Percentiles rank a stretch among this genome's conserved stretches.
phyloP scores from a whole-genome alignment of 1,139 yeast species.

The Suhomyces bribrorum region DNA sequence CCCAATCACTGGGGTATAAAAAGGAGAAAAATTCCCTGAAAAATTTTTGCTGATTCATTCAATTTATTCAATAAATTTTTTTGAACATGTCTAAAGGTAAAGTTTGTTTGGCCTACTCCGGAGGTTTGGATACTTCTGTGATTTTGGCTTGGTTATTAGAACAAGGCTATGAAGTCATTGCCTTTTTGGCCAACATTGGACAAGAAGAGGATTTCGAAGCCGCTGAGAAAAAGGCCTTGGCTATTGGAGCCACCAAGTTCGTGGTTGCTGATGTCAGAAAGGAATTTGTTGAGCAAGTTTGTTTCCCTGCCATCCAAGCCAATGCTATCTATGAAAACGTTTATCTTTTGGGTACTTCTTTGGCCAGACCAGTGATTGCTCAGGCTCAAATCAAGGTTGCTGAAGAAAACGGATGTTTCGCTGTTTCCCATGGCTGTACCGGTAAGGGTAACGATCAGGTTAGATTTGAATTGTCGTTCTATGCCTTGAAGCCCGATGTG shows the following conservation, averaged over 20 bases:
- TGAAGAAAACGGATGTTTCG: constrained; percentile 95
- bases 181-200: constrained; percentile 96
- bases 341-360: constrained; percentile 91
- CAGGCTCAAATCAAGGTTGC: constrained; percentile 97
- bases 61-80: constrained; percentile 8
- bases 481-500: constrained; percentile 97
- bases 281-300: constrained; percentile 88
- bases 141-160: constrained; percentile 97
- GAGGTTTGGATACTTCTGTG: constrained; percentile 97
- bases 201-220: constrained; percentile 99
- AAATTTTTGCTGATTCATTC: constrained; percentile 19
- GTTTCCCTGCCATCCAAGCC: constrained; percentile 95
- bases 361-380: constrained; percentile 98
- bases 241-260: constrained; percentile 95
- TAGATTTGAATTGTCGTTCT: constrained; percentile 93
- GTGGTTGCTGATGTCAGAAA: constrained; percentile 93
- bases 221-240: constrained; percentile 93
- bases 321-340: constrained; percentile 98
- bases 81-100: constrained; percentile 86
- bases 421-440: constrained; percentile 98
- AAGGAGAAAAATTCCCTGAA: constrained; percentile 18
- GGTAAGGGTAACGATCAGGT: constrained; percentile 99
- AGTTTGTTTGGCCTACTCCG: constrained; percentile 98
- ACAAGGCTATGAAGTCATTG: constrained; percentile 96
- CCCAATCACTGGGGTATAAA: constrained; percentile 21